These are phyloP conservation scores for Grosmannia huntii DNA, from an alignment of 2,329 filamentous ascomycete genomes.

Conservation along the genomic window DNA sequence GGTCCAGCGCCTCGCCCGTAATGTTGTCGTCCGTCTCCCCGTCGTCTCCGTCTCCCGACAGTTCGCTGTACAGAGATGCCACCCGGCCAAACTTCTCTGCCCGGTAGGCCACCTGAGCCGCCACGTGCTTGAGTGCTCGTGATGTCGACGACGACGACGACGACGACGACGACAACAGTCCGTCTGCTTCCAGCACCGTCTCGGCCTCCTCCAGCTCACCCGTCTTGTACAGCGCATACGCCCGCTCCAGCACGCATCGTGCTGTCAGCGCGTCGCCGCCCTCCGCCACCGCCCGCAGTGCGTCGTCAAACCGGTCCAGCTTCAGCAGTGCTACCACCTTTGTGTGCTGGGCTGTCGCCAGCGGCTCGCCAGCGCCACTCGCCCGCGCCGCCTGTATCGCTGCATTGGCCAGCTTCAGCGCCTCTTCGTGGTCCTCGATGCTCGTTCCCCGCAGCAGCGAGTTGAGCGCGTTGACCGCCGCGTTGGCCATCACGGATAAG, in stretches of 20 bases:
- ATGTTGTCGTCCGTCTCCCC: constrained; percentile 16
- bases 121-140: constrained; percentile 36
- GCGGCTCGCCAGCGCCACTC: constrained; percentile 30
- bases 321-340: constrained; percentile 66
- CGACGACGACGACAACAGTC: neutral
- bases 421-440: constrained; percentile 60
- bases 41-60: constrained; percentile 31
- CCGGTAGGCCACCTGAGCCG: constrained; percentile 60
- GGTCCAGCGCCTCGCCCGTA: constrained; percentile 56
- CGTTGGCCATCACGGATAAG: constrained; percentile 14
- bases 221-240: constrained; percentile 75
- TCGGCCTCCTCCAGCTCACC: constrained; percentile 55
- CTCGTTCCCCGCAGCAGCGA: constrained; percentile 40
- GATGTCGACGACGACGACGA: neutral
- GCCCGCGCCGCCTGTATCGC: constrained; percentile 51
- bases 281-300: constrained; percentile 53
- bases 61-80: constrained; percentile 46
- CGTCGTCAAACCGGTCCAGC: constrained; percentile 71
- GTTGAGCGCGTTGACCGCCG: constrained; percentile 35
- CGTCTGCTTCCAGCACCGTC: constrained; percentile 22
- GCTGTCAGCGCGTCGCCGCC: constrained; percentile 48
- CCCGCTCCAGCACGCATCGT: constrained; percentile 53
- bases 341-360: constrained; percentile 48
- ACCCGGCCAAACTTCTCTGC: constrained; percentile 60
- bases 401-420: constrained; percentile 51